Base-by-base conservation (phyloP, 371 early-diverging fungal species). In the Amoeboradix gromovi region DNA sequence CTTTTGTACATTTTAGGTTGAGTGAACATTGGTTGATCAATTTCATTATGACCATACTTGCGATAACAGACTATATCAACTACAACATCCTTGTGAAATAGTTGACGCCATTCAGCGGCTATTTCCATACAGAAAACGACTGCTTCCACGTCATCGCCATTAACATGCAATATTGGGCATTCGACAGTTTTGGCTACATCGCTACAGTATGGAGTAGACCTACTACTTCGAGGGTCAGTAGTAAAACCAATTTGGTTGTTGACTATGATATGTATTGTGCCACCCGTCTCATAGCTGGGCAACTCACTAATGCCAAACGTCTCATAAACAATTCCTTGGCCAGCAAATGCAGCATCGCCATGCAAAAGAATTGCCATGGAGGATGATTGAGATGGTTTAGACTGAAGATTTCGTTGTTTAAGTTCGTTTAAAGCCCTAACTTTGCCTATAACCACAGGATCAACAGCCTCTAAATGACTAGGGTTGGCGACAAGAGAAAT, bases 201-300 rank as follows among this genome's bases (percentile, higher is more conserved):
- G 0, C 89, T 87, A 31, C 88, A 85, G 77, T 95, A 94, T 16
- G 82, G 78, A 28, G 91, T 86, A 1, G 91, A 91, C 28, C 96
- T 85, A 0, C 92, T 88, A 74, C 89, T 90, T 72, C 83, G 84
- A 5, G 92, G 87, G 5, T 89, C 88, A 12, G 94, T 94, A 0
- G 95, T 95, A 78, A 90, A 95, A n/a, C 96, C 96, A 70, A 94
- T 80, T 77, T 95, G 96, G 75, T 95, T 95, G 76, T 95, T 94
- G 73, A 95, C 92, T 30, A 95, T 90, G 71, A 95, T 81, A 74
- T 95, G 96, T 17, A 95, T 77, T 0, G 90, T 86, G 0, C 96
- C 95, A 70, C 95, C 96, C 0, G 87, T 85, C 0, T 87, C 84
- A 76, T 86, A 95, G 68, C 89, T 89, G 1, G 94, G 91, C 66